Evolutionary conservation across 345 rosid species (phyloP).

Genomic region (Brassica nigra): DNA sequence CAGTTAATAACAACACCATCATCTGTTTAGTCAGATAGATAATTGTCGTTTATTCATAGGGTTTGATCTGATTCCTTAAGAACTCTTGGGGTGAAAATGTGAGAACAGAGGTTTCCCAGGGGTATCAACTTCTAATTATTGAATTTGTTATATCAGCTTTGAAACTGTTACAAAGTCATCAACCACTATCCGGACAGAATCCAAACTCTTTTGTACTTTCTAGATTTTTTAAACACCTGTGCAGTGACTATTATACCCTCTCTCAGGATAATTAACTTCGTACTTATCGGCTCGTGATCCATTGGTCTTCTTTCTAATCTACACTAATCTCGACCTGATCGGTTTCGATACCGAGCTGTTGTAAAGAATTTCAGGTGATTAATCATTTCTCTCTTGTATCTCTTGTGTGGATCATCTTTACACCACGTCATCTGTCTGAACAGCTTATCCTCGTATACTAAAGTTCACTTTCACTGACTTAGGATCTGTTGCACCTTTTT

Average conservation of each 20-base stretch:
- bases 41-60: neutral
- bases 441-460: constrained; percentile 4
- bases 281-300: constrained; percentile 22
- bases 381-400: neutral
- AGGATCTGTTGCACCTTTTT: constrained; percentile 26
- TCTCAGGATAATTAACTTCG: constrained; percentile 11
- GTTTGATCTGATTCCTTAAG: neutral
- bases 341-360: constrained; percentile 14
- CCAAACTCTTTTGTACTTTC: neutral
- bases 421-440: constrained; percentile 10
- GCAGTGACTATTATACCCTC: constrained; percentile 17
- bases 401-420: constrained; percentile 10
- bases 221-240: neutral
- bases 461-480: constrained; percentile 13
- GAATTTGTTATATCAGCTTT: neutral
- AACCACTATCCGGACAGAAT: neutral
- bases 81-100: neutral
- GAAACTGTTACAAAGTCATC: neutral
- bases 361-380: neutral
- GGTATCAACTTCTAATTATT: neutral
- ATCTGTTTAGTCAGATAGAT: neutral
- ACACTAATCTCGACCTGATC: constrained; percentile 31
- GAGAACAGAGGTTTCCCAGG: neutral
- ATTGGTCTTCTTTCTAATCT: neutral
- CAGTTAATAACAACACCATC: constrained; percentile 35